Percentiles rank a stretch among this genome's conserved stretches.
Evolutionary conservation across 495 filamentous ascomycete species (phyloP).

Genomic region (Penicillium macrosclerotiorum): DNA sequence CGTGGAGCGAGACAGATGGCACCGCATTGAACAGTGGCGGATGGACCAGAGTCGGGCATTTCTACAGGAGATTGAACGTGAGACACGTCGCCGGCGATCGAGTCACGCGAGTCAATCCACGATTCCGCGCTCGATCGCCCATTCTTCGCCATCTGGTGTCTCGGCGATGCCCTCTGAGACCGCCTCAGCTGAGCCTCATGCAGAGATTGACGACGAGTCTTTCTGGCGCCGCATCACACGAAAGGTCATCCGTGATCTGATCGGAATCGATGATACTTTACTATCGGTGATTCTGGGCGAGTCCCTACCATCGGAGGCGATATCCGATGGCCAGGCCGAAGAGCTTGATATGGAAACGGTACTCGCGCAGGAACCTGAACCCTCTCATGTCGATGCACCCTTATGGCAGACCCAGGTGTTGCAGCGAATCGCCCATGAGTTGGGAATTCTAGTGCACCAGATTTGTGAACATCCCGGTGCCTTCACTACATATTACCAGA

Average conservation of each 20-base stretch:
- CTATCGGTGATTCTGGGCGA: slow-evolving; percentile 88
- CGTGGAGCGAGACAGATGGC: slow-evolving; percentile 62
- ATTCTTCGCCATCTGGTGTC: slow-evolving; percentile 18
- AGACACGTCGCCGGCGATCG: slow-evolving; percentile 63
- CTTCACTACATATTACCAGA: slow-evolving; percentile 69
- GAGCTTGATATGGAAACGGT: slow-evolving; percentile 32
- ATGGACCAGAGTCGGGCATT: slow-evolving; percentile 84
- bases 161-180: slow-evolving; percentile 19
- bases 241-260: slow-evolving; percentile 80
- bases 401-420: slow-evolving; percentile 77
- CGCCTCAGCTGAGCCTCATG: slow-evolving; percentile 14
- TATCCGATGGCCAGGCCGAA: background rate
- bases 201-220: slow-evolving; percentile 57
- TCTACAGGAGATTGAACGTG: slow-evolving; percentile 82
- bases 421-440: slow-evolving; percentile 79
- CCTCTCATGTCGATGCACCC: slow-evolving; percentile 42
- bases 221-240: slow-evolving; percentile 82
- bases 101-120: slow-evolving; percentile 36
- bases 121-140: slow-evolving; percentile 18
- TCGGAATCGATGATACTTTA: slow-evolving; percentile 85
- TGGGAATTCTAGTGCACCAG: slow-evolving; percentile 79
- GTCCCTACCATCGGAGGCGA: slow-evolving; percentile 50
- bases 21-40: slow-evolving; percentile 86
- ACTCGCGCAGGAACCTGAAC: slow-evolving; percentile 33
- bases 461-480: slow-evolving; percentile 78